A percentile compares a stretch with the other conserved stretches of the same genome.
Conservation (phyloP, 225 moss, liverwort and hornwort species). For the Pseudoscleropodium purum region DNA sequence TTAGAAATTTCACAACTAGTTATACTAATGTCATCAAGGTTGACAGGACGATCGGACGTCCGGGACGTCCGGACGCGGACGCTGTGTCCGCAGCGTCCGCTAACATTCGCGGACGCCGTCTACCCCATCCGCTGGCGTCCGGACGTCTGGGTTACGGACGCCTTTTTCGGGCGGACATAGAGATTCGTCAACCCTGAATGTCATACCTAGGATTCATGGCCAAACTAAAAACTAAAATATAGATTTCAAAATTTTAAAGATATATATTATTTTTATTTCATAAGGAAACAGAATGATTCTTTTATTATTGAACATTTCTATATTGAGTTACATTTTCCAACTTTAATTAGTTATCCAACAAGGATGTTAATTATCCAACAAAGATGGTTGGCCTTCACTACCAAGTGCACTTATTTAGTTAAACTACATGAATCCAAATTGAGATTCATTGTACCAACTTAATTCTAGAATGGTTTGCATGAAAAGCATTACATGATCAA, state of each 20-base stretch:
- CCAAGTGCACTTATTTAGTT: background rate
- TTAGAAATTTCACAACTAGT: background rate
- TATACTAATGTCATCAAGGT: too few species aligned
- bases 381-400: rapidly evolving
- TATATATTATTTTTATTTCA: background rate
- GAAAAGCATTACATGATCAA: background rate
- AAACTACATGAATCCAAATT: background rate
- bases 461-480: background rate
- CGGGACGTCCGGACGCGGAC: too few species aligned
- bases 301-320: background rate
- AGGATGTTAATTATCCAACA: rapidly evolving
- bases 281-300: background rate
- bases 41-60: too few species aligned
- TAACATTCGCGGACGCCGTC: too few species aligned
- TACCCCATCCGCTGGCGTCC: too few species aligned
- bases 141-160: too few species aligned
- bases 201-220: background rate
- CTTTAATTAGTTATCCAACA: background rate
- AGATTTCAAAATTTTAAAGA: background rate
- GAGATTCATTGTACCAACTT: background rate
- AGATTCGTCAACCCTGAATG: too few species aligned
- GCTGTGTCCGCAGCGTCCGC: too few species aligned
- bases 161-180: too few species aligned
- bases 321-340: background rate
- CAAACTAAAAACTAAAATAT: background rate